Base-by-base conservation (phyloP, 176 grass and related monocot species). In the Carex littledalei region DNA sequence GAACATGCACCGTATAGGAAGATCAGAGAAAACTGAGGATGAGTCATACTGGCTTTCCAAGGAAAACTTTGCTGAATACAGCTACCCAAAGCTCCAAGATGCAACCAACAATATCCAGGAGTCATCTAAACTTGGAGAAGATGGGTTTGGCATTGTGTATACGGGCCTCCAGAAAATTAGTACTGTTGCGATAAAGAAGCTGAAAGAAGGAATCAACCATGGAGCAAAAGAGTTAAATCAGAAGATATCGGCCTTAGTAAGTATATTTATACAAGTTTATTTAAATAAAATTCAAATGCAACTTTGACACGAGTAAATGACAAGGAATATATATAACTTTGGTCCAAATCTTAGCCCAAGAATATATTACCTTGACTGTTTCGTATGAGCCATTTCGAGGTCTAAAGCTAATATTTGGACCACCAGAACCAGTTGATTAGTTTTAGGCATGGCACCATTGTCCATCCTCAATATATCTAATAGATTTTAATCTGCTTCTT, bases 51-150 rank as follows among this genome's bases (percentile, higher is more conserved):
- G 56, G 56, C 56, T 59, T 18, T 59, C 5, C 18, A 59, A 59
- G 56, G 3, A 17, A 18, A 10, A 50, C 2, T 50, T 53, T 67
- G 37, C n/a, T 11, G 10, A 69, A 18, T 57, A 29, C 39, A 32
- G n/a, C 10, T 31, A 84, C 53, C 14, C 16, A 8, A 63, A 84
- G 37, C 45, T 49, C 45, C 45, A 49, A 49, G 9, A 10, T 10
- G 45, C 45, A 49, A 10, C 8, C 9, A 10, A 50, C 9, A 50
- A 12, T 11, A 11, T 49, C 47, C 9, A 11, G 2, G 63, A 84
- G 16, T 21, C 59, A 49, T 52, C 21, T 13, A 84, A 84, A 17
- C 63, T 84, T 49, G 81, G 81, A 84, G 81, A 71, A 84, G 81
- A 63, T 16, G 81, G 63, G 2, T 84, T 50, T 54, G 81, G 81